Percentiles rank a stretch among this genome's conserved stretches.
These are phyloP conservation scores for Petunia axillaris DNA, from an alignment of 257 asterid genomes.

Conservation along the genomic window DNA sequence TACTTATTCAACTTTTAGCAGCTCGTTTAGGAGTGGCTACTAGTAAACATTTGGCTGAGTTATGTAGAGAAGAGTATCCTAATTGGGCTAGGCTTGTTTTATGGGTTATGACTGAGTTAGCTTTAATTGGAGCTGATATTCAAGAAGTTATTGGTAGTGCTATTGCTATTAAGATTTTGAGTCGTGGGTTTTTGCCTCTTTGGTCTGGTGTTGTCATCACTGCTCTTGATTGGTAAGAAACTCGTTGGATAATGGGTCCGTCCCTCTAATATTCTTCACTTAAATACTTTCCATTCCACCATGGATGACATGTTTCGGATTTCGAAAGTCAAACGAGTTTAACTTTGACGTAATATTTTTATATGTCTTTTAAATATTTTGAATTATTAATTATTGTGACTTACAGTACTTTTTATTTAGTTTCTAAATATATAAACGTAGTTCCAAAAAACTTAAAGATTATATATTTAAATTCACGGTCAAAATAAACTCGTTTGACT, in stretches of 20 bases:
- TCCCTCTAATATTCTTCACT: too few species aligned
- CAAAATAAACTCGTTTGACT: too few species aligned
- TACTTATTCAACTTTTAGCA: slow-evolving; percentile 68
- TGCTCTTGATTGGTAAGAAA: slow-evolving; percentile 67
- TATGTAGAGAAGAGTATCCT: slow-evolving; percentile 81
- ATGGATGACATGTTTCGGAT: too few species aligned
- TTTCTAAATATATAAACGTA: too few species aligned
- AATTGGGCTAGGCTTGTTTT: slow-evolving; percentile 71
- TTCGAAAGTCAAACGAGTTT: too few species aligned
- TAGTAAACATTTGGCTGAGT: slow-evolving; percentile 75
- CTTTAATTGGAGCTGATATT: slow-evolving; percentile 76
- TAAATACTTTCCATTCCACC: too few species aligned
- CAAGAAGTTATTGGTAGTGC: slow-evolving; percentile 92
- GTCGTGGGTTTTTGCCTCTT: slow-evolving; percentile 59
- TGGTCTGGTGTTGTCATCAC: slow-evolving; percentile 83
- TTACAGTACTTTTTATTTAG: too few species aligned
- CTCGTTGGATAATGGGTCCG: background rate
- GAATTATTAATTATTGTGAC: too few species aligned
- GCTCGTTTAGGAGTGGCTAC: slow-evolving; percentile 83
- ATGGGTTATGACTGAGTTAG: slow-evolving; percentile 82
- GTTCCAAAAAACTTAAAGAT: too few species aligned
- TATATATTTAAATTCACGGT: too few species aligned
- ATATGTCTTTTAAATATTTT: too few species aligned
- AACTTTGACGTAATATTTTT: too few species aligned
- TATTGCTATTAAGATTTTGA: slow-evolving; percentile 73